Evolutionary conservation across 1,139 yeast genomes (phyloP).

Genomic region (Hemisphaericaspora xylanilytica): DNA sequence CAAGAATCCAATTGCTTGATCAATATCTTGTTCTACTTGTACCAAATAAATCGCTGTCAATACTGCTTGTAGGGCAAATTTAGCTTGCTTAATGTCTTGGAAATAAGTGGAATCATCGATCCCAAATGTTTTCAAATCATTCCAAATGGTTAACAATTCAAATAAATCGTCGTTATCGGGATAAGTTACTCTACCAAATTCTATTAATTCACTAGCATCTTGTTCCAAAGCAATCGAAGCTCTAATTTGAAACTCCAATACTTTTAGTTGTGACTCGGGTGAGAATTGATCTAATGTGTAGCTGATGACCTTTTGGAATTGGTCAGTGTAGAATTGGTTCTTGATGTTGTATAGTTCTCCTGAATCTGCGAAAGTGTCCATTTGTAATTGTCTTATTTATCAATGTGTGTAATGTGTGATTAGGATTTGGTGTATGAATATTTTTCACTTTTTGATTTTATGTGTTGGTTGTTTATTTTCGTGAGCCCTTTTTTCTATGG

Average conservation of each 20-base stretch:
- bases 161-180: slow-evolving; percentile 39
- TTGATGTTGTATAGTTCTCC: slow-evolving; percentile 44
- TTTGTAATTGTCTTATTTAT: slow-evolving; percentile 14
- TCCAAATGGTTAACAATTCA: slow-evolving; percentile 42
- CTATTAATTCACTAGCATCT: slow-evolving; percentile 44
- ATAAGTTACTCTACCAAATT: slow-evolving; percentile 33
- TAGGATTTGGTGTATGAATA: background rate
- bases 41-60: slow-evolving; percentile 44
- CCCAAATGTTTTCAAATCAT: slow-evolving; percentile 44
- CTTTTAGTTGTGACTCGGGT: slow-evolving; percentile 36
- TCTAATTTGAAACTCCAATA: slow-evolving; percentile 43
- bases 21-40: slow-evolving; percentile 36
- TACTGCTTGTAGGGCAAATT: slow-evolving; percentile 42
- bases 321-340: slow-evolving; percentile 49
- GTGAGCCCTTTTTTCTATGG: no score
- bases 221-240: slow-evolving; percentile 38
- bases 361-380: slow-evolving; percentile 42
- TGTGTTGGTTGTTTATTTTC: no score
- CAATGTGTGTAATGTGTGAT: no score
- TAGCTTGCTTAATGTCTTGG: slow-evolving; percentile 35
- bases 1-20: slow-evolving; percentile 38
- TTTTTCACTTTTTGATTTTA: no score
- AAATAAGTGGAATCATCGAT: slow-evolving; percentile 37
- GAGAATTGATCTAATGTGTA: slow-evolving; percentile 36
- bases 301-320: slow-evolving; percentile 37